phyloP scores from a whole-genome alignment of 768 basidiomycete species.

The Mycena crocata region DNA sequence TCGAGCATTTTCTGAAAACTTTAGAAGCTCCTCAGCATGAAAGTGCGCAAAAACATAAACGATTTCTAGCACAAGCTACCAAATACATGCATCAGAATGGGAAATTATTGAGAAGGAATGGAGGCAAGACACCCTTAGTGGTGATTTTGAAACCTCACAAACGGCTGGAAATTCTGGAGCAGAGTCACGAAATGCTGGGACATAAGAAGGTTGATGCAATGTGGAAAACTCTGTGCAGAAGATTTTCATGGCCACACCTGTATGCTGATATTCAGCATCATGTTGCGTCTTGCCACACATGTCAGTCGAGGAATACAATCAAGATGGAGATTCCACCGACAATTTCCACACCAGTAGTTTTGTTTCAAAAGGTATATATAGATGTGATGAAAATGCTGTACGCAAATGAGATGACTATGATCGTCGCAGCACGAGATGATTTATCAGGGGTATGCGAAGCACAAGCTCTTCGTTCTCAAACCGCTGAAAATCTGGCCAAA shows the following conservation, averaged over 20 bases:
- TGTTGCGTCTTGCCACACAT: conserved; percentile 41
- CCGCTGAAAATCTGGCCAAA: no score
- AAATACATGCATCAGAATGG: no score
- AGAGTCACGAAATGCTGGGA: conserved; percentile 36
- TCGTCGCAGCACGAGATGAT: no score
- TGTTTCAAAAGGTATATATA: no score
- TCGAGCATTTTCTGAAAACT: conserved; percentile 31
- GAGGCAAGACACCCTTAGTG: not conserved
- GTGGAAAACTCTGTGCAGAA: conserved; percentile 4
- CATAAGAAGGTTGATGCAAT: conserved; percentile 37
- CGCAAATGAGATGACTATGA: no score
- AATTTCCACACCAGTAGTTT: conserved; percentile 14
- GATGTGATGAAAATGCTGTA: no score
- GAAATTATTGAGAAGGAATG: conserved; percentile 22
- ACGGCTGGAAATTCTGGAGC: conserved; percentile 7
- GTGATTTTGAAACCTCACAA: conserved; percentile 28
- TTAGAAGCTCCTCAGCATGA: conserved; percentile 24
- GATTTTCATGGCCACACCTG: conserved; percentile 42
- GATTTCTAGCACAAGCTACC: conserved; percentile 22
- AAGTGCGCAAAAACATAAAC: not conserved
- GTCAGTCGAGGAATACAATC: conserved; percentile 32
- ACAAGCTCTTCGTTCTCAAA: no score
- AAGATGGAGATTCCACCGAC: conserved; percentile 32
- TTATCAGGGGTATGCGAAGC: no score
- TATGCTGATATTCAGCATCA: conserved; percentile 36